A percentile compares a stretch with the other conserved stretches of the same genome.
These are phyloP conservation scores for Nakazawaea holstii DNA, from an alignment of 805 yeast species.

Conservation along the genomic window DNA sequence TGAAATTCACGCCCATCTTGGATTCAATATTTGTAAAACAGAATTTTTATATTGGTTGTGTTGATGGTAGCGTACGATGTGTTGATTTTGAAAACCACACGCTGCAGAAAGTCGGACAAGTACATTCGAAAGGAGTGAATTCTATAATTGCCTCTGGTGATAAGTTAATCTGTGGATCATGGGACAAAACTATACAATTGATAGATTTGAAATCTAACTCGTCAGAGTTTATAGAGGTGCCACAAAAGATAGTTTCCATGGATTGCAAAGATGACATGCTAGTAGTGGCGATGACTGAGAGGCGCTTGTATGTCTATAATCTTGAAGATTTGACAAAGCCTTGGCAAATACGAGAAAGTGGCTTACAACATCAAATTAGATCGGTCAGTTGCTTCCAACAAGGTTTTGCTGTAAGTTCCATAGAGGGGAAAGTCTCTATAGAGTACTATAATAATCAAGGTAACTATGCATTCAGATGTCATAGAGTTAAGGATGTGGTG, in stretches of 20 bases:
- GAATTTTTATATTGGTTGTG: constrained; percentile 28
- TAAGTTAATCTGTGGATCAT: constrained; percentile 49
- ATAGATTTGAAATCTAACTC: constrained; percentile 34
- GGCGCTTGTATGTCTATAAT: constrained; percentile 55
- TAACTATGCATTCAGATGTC: constrained; percentile 80
- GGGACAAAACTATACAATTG: constrained; percentile 50
- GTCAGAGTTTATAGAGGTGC: constrained; percentile 19
- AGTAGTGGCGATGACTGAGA: constrained; percentile 49
- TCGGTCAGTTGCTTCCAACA: constrained; percentile 44
- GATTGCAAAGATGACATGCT: constrained; percentile 39
- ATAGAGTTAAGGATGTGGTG: constrained; percentile 31
- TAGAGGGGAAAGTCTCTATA: constrained; percentile 80
- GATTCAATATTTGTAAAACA: neutral
- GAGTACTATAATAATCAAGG: constrained; percentile 53
- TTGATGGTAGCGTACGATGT: constrained; percentile 49
- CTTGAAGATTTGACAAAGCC: constrained; percentile 40
- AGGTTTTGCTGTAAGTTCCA: constrained; percentile 64
- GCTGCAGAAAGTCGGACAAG: constrained; percentile 19
- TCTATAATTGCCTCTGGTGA: constrained; percentile 23
- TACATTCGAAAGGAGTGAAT: constrained; percentile 37
- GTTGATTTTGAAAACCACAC: constrained; percentile 45
- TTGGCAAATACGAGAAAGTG: constrained; percentile 49
- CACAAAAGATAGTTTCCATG: constrained; percentile 57
- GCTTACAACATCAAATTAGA: constrained; percentile 61
- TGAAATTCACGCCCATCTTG: constrained; percentile 1